phyloP scores from a whole-genome alignment of 1,139 yeast species.

The Pichia sp. region DNA sequence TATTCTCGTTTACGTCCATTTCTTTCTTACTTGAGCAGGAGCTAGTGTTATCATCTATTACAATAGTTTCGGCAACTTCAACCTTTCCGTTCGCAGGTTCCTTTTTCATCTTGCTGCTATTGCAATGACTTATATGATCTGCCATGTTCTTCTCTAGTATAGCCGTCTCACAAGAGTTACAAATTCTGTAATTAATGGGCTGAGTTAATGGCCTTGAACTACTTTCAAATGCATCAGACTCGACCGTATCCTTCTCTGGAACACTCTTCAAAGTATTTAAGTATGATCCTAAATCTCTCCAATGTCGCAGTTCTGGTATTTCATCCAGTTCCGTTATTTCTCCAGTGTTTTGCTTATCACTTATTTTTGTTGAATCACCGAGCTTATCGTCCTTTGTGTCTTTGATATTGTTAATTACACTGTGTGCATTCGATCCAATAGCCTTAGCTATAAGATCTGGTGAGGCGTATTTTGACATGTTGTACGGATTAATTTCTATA shows the following conservation, averaged over 20 bases:
- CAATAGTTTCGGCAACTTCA: background rate
- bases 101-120: slow-evolving; percentile 40
- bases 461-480: slow-evolving; percentile 9
- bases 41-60: background rate
- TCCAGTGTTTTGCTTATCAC: slow-evolving; percentile 3
- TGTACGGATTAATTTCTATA: too few relatives aligned
- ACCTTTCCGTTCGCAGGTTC: background rate
- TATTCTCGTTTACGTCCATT: background rate
- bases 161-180: slow-evolving; percentile 64
- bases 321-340: background rate
- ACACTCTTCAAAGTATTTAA: slow-evolving; percentile 38
- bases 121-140: slow-evolving; percentile 46
- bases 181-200: slow-evolving; percentile 54
- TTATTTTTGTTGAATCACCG: background rate
- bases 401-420: slow-evolving; percentile 17
- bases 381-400: slow-evolving; percentile 8
- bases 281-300: slow-evolving; percentile 63
- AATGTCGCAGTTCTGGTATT: slow-evolving; percentile 31
- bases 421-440: slow-evolving; percentile 24
- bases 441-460: slow-evolving; percentile 22
- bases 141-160: slow-evolving; percentile 45
- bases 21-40: background rate
- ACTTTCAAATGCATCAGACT: background rate
- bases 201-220: slow-evolving; percentile 39
- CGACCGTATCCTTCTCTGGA: slow-evolving; percentile 29